Base-by-base conservation (phyloP, 2,329 filamentous ascomycete species). In the Pseudogymnoascus sp. region DNA sequence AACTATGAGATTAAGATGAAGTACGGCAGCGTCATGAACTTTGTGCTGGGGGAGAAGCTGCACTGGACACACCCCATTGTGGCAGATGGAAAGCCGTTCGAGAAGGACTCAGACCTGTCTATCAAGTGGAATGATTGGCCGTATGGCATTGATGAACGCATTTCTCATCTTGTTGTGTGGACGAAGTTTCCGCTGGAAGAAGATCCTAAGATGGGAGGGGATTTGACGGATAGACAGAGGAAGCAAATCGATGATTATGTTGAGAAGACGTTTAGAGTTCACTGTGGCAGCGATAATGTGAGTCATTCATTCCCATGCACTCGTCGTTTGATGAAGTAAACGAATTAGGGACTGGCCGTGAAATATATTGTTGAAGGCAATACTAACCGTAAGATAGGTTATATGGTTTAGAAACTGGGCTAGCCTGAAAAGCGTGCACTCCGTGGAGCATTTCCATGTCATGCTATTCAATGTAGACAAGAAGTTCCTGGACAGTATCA, bases 91-190 rank as follows among this genome's bases (percentile, higher is more conserved):
- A 49, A 38, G 25, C 67, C 63, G 5, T 70, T 71, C 64, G 65
- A 66, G 49, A 61, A 69, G 4, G 28, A 40, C 12, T 11, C 77
- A 56, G 88, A 95, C 71, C 77, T 88, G 69, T 91, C 86, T 74
- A 87, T 96, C 59, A 75, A 96, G 42, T 85, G 84, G 76, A 97
- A 97, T 72, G 93, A 97, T 80, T 97, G 92, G 90, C 93, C 93
- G 0, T 97, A 97, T 71, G 92, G 91, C 0, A 80, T 97, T 62
- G 91, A 95, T 69, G 72, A 79, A 56, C 81, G 83, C 61, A 93
- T 96, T 67, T 84, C 90, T 14, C 93, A 97, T 73, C 79, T 97
- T 2, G 90, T 96, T 4, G 86, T 96, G 11, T 97, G 93, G 93
- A 95, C 90, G 59, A 96, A 96, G 75, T 96, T 96, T 71, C 80